Conservation (phyloP, 441 rosid species). For the Euphorbia corollata region DNA sequence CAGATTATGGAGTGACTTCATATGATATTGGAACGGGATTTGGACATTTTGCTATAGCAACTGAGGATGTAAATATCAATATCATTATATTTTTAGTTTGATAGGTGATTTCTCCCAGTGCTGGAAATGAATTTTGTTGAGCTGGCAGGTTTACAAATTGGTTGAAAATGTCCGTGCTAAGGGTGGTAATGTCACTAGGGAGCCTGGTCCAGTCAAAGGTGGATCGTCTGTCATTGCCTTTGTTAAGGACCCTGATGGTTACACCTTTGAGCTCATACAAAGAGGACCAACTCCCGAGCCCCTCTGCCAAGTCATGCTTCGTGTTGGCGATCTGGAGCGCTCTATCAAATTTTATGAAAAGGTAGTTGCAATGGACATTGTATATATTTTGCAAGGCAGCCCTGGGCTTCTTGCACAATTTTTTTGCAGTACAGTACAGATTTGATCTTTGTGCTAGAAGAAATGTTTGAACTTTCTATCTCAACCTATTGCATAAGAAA, state of each 20-base stretch:
- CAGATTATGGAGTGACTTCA: constrained; percentile 81
- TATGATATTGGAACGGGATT: constrained; percentile 95
- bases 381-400: not conserved
- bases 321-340: constrained; percentile 81
- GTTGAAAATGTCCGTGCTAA: constrained; percentile 68
- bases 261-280: constrained; percentile 76
- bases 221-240: constrained; percentile 67
- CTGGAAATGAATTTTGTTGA: constrained; percentile 14
- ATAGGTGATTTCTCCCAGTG: constrained; percentile 4
- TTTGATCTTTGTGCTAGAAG: not conserved
- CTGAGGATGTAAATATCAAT: constrained; percentile 59
- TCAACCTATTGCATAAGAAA: not conserved
- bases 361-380: constrained; percentile 26
- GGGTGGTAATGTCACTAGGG: constrained; percentile 73
- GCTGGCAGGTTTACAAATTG: constrained; percentile 62
- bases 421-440: not conserved
- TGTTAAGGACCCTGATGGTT: constrained; percentile 98
- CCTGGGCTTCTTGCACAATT: not conserved
- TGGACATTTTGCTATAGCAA: constrained; percentile 89
- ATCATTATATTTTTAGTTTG: not conserved
- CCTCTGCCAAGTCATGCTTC: constrained; percentile 94
- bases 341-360: constrained; percentile 81
- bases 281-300: constrained; percentile 90
- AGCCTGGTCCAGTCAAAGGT: constrained; percentile 97
- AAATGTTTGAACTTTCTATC: not conserved